These are phyloP conservation scores for Vigna nakashimae DNA, from an alignment of 306 rosid species.

Conservation along the genomic window DNA sequence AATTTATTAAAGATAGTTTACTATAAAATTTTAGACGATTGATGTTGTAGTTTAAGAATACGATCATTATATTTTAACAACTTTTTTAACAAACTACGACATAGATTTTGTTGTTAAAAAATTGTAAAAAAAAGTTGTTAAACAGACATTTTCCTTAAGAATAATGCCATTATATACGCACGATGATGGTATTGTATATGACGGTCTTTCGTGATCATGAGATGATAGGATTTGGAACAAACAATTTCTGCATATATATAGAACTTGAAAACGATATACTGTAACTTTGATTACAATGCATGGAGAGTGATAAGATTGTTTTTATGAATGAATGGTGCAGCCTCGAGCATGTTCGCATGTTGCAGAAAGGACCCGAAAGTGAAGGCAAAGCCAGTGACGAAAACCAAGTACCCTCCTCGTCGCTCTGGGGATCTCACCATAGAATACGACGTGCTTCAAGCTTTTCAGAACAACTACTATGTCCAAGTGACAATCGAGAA, in stretches of 20 bases:
- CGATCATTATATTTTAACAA: too few relatives aligned
- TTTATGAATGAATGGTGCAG: slow-evolving; percentile 44
- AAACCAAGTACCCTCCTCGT: slow-evolving; percentile 63
- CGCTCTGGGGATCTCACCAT: slow-evolving; percentile 71
- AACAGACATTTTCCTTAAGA: background rate
- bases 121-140: too few relatives aligned
- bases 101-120: too few relatives aligned
- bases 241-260: background rate
- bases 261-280: background rate
- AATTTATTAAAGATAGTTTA: background rate
- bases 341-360: slow-evolving; percentile 69
- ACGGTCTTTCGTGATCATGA: background rate
- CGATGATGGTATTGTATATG: background rate
- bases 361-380: slow-evolving; percentile 76
- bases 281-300: too few relatives aligned
- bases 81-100: fast-evolving
- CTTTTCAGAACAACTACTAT: slow-evolving; percentile 59
- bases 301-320: background rate
- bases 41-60: background rate
- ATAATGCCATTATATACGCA: background rate
- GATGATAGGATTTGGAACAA: background rate
- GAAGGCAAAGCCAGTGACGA: slow-evolving; percentile 46
- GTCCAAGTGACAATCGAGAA: slow-evolving; percentile 79
- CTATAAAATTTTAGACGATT: background rate
- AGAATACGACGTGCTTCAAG: slow-evolving; percentile 69